Evolutionary conservation across 768 basidiomycete genomes (phyloP).

Genomic region (Rickenella mellea): DNA sequence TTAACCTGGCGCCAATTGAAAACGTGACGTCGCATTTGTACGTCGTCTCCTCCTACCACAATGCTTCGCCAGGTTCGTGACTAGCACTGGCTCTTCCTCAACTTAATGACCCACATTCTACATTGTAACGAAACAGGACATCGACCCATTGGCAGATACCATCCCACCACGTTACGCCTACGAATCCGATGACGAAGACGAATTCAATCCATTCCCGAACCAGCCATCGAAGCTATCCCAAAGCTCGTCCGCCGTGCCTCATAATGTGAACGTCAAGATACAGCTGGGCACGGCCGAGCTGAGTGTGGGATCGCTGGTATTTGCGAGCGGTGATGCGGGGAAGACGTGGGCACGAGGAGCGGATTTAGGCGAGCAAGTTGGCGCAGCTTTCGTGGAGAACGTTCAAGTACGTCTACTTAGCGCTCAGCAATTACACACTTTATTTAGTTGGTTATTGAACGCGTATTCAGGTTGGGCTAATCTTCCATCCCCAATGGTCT

Average conservation of each 20-base stretch:
- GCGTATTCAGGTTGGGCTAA: constrained; percentile 37
- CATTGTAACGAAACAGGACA: no score
- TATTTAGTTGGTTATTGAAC: neutral
- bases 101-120: no score
- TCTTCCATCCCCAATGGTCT: constrained; percentile 38
- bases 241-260: neutral
- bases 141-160: constrained; percentile 46
- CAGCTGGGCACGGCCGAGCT: constrained; percentile 2
- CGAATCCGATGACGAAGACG: constrained; percentile 61
- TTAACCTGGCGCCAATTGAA: no score
- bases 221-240: neutral
- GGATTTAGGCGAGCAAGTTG: constrained; percentile 41
- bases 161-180: constrained; percentile 51
- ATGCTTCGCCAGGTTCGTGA: no score
- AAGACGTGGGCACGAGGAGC: constrained; percentile 42
- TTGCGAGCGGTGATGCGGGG: constrained; percentile 39
- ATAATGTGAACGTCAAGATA: neutral
- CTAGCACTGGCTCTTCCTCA: no score
- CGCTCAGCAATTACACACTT: neutral
- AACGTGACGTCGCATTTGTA: no score
- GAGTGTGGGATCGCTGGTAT: constrained; percentile 25
- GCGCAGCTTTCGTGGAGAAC: constrained; percentile 33
- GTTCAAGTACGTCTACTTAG: constrained; percentile 30
- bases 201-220: constrained; percentile 33
- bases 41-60: no score